Evolutionary conservation across 108 stramenopile genomes (phyloP).

Genomic region (Bacterosira constricta): DNA sequence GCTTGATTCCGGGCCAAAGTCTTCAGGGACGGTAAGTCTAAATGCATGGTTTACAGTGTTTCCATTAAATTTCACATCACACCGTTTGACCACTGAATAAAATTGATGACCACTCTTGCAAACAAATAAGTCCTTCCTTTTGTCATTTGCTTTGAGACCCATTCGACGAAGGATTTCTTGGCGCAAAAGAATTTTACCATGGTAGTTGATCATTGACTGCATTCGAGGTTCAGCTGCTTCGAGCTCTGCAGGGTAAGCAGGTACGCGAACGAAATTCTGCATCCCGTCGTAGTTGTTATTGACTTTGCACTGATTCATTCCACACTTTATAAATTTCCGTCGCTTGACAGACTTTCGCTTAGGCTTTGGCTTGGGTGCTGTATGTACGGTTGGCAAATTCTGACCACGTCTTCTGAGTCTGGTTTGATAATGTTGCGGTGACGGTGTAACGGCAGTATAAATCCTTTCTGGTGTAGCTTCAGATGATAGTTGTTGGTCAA

Average conservation of each 20-base stretch:
- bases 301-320: too few species aligned
- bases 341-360: too few species aligned
- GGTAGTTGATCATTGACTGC: neutral
- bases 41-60: neutral
- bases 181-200: neutral
- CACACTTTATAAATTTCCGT: too few species aligned
- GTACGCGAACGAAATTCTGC: neutral
- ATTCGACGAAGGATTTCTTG: constrained; percentile 16
- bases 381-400: too few species aligned
- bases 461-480: too few species aligned
- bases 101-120: constrained; percentile 19
- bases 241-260: neutral
- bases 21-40: constrained; percentile 1
- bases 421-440: too few species aligned
- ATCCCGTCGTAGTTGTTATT: neutral
- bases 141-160: neutral
- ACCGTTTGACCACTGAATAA: neutral
- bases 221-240: neutral
- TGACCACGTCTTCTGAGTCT: too few species aligned
- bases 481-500: too few species aligned
- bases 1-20: constrained; percentile 14
- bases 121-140: neutral
- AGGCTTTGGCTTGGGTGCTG: too few species aligned
- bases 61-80: neutral
- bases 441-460: too few species aligned